Conservation (phyloP, 2,329 filamentous ascomycete species). For the Allantophomopsis lycopodina region DNA sequence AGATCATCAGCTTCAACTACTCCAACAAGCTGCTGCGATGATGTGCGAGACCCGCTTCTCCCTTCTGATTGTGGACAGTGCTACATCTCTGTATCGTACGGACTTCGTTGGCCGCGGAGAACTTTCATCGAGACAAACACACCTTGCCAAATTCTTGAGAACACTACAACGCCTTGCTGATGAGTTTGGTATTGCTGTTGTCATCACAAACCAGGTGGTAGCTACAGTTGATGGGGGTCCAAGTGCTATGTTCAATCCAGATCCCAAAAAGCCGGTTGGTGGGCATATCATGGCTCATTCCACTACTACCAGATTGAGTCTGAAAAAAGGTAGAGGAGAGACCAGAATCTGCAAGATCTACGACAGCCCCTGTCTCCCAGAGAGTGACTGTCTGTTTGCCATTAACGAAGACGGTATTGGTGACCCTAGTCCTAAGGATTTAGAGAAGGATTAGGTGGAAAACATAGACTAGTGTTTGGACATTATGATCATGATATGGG, state of each 20-base stretch:
- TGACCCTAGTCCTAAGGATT: slow-evolving; percentile 87
- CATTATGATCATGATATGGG: no score
- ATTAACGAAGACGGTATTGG: slow-evolving; percentile 96
- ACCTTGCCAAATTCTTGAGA: slow-evolving; percentile 80
- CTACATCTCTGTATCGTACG: slow-evolving; percentile 87
- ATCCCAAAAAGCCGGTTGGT: slow-evolving; percentile 97
- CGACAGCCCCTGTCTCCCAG: slow-evolving; percentile 90
- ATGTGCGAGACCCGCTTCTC: slow-evolving; percentile 99
- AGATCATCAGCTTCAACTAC: slow-evolving; percentile 87
- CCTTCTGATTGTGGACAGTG: slow-evolving; percentile 87
- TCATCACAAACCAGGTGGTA: slow-evolving; percentile 98
- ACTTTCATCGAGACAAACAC: slow-evolving; percentile 82
- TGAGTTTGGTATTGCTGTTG: slow-evolving; percentile 90
- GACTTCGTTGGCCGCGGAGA: slow-evolving; percentile 96
- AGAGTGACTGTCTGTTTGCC: slow-evolving; percentile 92
- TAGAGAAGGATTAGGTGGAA: slow-evolving; percentile 56
- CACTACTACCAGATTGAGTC: slow-evolving; percentile 82
- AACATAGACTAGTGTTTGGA: no score
- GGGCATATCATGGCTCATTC: slow-evolving; percentile 98
- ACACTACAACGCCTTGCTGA: slow-evolving; percentile 66
- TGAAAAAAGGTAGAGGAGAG: slow-evolving; percentile 92
- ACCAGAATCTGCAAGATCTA: slow-evolving; percentile 99
- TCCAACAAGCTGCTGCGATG: slow-evolving; percentile 93
- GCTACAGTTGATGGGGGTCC: slow-evolving; percentile 95
- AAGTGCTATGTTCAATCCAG: slow-evolving; percentile 96